Base-by-base conservation (phyloP, 352 stramenopile genomes). In the Pythium rishiriense region DNA sequence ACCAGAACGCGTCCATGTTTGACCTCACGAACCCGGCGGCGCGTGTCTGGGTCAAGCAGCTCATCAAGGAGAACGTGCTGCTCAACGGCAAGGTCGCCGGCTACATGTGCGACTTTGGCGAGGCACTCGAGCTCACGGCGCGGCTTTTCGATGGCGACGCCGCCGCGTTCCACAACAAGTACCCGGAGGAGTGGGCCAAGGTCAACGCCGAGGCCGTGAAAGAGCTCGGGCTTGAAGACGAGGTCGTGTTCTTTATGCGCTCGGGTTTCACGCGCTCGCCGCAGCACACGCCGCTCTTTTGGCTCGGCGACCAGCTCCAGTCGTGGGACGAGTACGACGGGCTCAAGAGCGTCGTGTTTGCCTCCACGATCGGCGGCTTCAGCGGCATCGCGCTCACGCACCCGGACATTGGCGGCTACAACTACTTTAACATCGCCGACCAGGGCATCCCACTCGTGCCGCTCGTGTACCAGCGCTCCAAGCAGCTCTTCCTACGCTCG, bases 41-140 rank as follows among this genome's bases (percentile, higher is more conserved):
- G 25, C 56, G 56, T 33, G 56, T 49, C 26, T 63, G 45, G 56
- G 56, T 63, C 56, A 63, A 63, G 45, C 43, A 52, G 56, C 45
- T 63, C 29, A 54, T 63, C 56, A 63, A 63, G 45, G 41, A 45
- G 25, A 63, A 63, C 46, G 51, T 63, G 39, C 29, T 63, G 21
- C 21, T 26, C n/a, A 55, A 55, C 15, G 56, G 56, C 17, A 43
- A 43, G 37, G 56, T 63, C 26, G 54, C 42, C 28, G 55, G 55
- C 43, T 62, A 62, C 55, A 62, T 62, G 55, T 62, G 55, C 42
- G 56, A 63, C 31, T 63, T 63, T 22, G 56, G 56, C 14, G 56
- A 63, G 45, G 56, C 28, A 9, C 43, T 63, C n/a, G 21, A 29
- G 43, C 29, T 63, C 10, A 42, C 51, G 9, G 33, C 56, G 11